Evolutionary conservation across 805 yeast genomes (phyloP).

Genomic region (Zygotorulaspora chibaensis): DNA sequence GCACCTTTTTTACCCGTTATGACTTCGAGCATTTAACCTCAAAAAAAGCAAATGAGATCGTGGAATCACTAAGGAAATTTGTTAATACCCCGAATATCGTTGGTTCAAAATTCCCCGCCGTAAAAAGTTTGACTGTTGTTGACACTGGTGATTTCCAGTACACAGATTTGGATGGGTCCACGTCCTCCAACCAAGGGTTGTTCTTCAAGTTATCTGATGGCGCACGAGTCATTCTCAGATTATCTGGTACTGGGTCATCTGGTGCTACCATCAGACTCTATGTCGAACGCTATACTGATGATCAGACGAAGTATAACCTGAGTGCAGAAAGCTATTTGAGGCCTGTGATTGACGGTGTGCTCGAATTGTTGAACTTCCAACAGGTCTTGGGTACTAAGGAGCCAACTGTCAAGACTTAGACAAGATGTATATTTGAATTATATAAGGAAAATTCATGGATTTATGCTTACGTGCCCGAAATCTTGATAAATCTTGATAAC

Average conservation of each 20-base stretch:
- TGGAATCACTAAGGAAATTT: slow-evolving; percentile 46
- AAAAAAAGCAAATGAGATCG: slow-evolving; percentile 69
- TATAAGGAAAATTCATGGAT: too few species aligned
- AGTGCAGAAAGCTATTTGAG: slow-evolving; percentile 66
- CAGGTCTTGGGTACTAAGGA: slow-evolving; percentile 72
- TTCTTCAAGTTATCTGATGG: slow-evolving; percentile 79
- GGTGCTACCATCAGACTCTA: slow-evolving; percentile 96
- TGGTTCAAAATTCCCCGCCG: slow-evolving; percentile 48
- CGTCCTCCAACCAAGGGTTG: slow-evolving; percentile 83
- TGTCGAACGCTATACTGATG: slow-evolving; percentile 74
- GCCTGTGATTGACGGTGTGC: slow-evolving; percentile 56
- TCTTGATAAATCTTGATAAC: too few species aligned
- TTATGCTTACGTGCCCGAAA: too few species aligned
- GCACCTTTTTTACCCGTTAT: slow-evolving; percentile 95
- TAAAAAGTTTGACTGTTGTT: slow-evolving; percentile 47
- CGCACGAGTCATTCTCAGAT: slow-evolving; percentile 78
- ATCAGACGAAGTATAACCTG: slow-evolving; percentile 44
- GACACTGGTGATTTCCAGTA: slow-evolving; percentile 88
- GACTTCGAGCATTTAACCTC: slow-evolving; percentile 82
- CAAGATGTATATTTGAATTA: too few species aligned
- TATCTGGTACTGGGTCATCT: slow-evolving; percentile 95
- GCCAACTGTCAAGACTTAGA: slow-evolving; percentile 83
- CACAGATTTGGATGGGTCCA: slow-evolving; percentile 92
- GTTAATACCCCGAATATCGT: slow-evolving; percentile 39
- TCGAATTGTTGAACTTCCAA: slow-evolving; percentile 65